Evolutionary conservation across 2,329 filamentous ascomycete genomes (phyloP).

Genomic region (Fusarium chlamydosporum): DNA sequence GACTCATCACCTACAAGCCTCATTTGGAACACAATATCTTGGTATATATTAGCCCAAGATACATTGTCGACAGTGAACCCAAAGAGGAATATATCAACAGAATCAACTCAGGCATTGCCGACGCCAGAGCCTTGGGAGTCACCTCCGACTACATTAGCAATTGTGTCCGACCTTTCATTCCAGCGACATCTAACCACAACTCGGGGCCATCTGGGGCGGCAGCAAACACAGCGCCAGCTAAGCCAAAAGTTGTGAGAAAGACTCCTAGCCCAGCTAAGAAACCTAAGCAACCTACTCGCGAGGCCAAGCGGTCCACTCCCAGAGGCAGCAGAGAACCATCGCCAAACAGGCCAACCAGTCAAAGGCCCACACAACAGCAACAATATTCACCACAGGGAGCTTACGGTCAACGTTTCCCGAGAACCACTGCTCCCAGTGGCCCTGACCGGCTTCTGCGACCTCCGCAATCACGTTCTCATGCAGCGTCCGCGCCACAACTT

Average conservation of each 20-base stretch:
- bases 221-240: conserved; percentile 12
- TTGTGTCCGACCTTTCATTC: conserved; percentile 57
- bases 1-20: conserved; percentile 39
- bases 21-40: conserved; percentile 54
- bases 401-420: conserved; percentile 16
- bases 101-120: conserved; percentile 57
- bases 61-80: conserved; percentile 54
- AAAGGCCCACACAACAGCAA: conserved; percentile 10
- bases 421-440: conserved; percentile 12
- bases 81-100: conserved; percentile 59
- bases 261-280: conserved; percentile 28
- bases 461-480: conserved; percentile 21
- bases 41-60: conserved; percentile 58
- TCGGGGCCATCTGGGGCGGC: conserved; percentile 10
- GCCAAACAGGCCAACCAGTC: conserved; percentile 37
- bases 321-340: conserved; percentile 46
- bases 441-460: conserved; percentile 18
- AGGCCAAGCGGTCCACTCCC: conserved; percentile 33
- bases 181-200: conserved; percentile 42
- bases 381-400: conserved; percentile 13
- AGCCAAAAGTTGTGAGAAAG: conserved; percentile 41
- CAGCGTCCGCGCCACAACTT: conserved; percentile 27
- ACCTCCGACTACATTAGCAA: conserved; percentile 56
- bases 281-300: conserved; percentile 33
- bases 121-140: conserved; percentile 56